Conservation (phyloP, 2,329 filamentous ascomycete species). For the Xylaria sp. region DNA sequence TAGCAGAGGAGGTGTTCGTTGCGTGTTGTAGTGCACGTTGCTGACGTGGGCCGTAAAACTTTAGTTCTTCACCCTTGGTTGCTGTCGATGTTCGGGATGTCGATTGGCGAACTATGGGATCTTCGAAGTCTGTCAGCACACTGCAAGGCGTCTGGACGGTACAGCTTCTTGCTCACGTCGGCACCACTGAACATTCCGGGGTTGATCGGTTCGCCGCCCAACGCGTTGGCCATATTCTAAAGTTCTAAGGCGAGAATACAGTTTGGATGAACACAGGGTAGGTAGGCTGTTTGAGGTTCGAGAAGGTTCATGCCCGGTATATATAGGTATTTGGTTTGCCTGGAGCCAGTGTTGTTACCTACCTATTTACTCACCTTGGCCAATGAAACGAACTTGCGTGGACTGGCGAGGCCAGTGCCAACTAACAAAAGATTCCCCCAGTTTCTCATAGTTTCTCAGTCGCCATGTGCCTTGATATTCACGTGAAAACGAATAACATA, state of each 20-base stretch:
- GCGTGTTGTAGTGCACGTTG: no score
- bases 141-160: conserved; percentile 58
- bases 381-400: not conserved
- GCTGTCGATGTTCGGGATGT: conserved; percentile 57
- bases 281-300: not conserved
- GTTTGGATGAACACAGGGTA: not conserved
- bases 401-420: no score
- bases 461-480: not conserved
- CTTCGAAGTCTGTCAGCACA: conserved; percentile 58
- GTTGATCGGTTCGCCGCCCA: conserved; percentile 54
- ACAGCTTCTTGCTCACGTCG: conserved; percentile 67
- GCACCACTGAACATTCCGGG: conserved; percentile 64
- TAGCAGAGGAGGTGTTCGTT: not conserved
- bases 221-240: conserved; percentile 54
- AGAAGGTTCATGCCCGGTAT: not conserved
- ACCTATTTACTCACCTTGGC: no score
- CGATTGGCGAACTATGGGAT: conserved; percentile 62
- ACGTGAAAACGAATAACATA: no score
- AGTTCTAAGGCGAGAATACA: no score
- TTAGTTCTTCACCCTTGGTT: conserved; percentile 55
- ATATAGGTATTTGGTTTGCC: not conserved
- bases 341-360: not conserved
- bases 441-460: not conserved
- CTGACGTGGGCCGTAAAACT: conserved; percentile 3
- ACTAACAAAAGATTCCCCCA: no score